A percentile compares a stretch with the other conserved stretches of the same genome.
Evolutionary conservation across 352 stramenopile genomes (phyloP).

Genomic region (Globisporangium polare): DNA sequence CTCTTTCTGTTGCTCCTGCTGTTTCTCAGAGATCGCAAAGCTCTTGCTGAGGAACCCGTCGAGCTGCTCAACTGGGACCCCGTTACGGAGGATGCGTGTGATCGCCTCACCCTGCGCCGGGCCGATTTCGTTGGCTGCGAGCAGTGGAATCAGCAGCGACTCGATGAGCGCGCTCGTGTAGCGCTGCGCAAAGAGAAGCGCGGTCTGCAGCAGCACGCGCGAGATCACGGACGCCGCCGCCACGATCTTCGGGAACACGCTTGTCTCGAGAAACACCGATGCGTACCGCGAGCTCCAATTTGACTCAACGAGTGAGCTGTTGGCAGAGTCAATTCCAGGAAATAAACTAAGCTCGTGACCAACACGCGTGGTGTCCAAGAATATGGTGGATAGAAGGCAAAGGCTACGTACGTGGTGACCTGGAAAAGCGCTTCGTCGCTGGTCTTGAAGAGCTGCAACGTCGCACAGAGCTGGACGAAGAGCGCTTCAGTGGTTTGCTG

Average conservation of each 20-base stretch:
- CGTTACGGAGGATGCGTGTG: conserved; percentile 56
- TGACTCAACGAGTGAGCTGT: conserved; percentile 48
- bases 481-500: conserved; percentile 48
- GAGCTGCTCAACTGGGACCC: conserved; percentile 41
- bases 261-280: conserved; percentile 49
- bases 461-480: conserved; percentile 41
- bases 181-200: conserved; percentile 42
- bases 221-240: conserved; percentile 63
- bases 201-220: conserved; percentile 61
- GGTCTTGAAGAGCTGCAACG: conserved; percentile 37
- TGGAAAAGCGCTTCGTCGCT: conserved; percentile 64
- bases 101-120: conserved; percentile 63
- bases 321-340: too few relatives aligned
- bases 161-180: conserved; percentile 44
- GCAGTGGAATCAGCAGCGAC: conserved; percentile 49
- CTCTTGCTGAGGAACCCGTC: conserved; percentile 42
- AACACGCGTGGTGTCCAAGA: too few relatives aligned
- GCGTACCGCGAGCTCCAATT: conserved; percentile 75
- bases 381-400: neutral
- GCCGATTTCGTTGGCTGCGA: conserved; percentile 31
- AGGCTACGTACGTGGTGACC: conserved; percentile 36
- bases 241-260: conserved; percentile 53
- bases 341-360: too few relatives aligned
- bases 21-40: conserved; percentile 12
- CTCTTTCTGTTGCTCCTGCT: neutral